Percentiles rank a stretch among this genome's conserved stretches.
Conservation (phyloP, 2,329 filamentous ascomycete genomes). For the Fusarium sambucinum region DNA sequence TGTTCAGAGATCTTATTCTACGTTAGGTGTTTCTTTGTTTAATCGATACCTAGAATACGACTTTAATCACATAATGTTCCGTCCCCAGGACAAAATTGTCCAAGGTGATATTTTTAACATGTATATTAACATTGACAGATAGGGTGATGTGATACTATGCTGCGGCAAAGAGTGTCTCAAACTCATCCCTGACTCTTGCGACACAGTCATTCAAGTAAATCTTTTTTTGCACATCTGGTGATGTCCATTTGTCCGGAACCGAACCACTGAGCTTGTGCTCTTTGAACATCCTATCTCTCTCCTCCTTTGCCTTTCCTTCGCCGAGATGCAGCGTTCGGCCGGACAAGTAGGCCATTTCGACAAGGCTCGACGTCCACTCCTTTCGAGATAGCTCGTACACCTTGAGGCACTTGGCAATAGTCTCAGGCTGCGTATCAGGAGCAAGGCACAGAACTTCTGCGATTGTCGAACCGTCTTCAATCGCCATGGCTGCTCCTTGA, state of each 20-base stretch:
- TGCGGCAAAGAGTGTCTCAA: constrained; percentile 40
- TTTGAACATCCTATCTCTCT: constrained; percentile 68
- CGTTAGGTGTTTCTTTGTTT: constrained; percentile 35
- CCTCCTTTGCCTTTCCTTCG: constrained; percentile 68
- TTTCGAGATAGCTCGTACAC: constrained; percentile 46
- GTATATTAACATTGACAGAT: constrained; percentile 2
- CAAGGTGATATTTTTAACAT: neutral
- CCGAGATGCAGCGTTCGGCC: constrained; percentile 69
- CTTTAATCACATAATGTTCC: constrained; percentile 41
- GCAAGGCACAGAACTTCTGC: constrained; percentile 42
- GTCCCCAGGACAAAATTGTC: neutral
- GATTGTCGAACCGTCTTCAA: constrained; percentile 70
- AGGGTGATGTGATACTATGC: constrained; percentile 24
- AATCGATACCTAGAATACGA: constrained; percentile 32
- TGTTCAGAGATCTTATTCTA: constrained; percentile 26
- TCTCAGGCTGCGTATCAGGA: constrained; percentile 40
- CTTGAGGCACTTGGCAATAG: constrained; percentile 45
- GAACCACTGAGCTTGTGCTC: constrained; percentile 62
- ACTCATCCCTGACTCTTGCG: constrained; percentile 54
- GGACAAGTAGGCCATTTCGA: constrained; percentile 45
- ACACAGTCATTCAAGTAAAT: constrained; percentile 75
- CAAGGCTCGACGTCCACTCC: constrained; percentile 46
- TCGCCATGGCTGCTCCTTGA: constrained; percentile 76
- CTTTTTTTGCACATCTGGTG: constrained; percentile 75
- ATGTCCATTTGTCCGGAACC: constrained; percentile 77